These are phyloP conservation scores for Talaromyces atroroseus DNA, from an alignment of 2,329 filamentous ascomycete species.

Conservation along the genomic window DNA sequence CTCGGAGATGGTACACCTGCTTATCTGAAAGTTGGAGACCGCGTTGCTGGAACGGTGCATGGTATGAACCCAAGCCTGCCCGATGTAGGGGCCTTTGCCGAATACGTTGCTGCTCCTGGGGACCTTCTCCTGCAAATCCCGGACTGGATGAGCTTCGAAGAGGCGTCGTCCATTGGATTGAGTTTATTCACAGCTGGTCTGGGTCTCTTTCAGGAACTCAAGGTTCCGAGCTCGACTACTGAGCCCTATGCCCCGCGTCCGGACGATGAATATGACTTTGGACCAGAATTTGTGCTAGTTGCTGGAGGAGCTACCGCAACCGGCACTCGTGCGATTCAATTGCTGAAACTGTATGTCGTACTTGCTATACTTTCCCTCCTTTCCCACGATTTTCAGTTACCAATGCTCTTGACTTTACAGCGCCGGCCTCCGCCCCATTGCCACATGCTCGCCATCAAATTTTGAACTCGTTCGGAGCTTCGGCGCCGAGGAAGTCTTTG, in stretches of 20 bases:
- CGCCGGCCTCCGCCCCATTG: no score
- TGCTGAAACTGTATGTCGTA: conserved; percentile 31
- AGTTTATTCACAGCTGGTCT: conserved; percentile 21
- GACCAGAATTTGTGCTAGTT: conserved; percentile 36
- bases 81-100: conserved; percentile 30
- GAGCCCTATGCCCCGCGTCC: no score
- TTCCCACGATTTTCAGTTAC: no score
- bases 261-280: neutral
- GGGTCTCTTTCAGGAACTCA: neutral
- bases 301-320: conserved; percentile 43
- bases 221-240: no score
- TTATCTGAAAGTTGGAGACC: conserved; percentile 23
- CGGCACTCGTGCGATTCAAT: conserved; percentile 43
- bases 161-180: conserved; percentile 25
- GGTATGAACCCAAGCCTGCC: conserved; percentile 24
- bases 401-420: no score
- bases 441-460: no score
- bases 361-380: no score
- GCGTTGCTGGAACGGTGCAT: conserved; percentile 28
- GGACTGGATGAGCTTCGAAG: conserved; percentile 23
- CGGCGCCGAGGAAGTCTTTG: no score
- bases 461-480: no score
- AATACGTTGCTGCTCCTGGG: conserved; percentile 27
- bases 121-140: conserved; percentile 28
- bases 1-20: conserved; percentile 23